Conservation (phyloP, 2,329 filamentous ascomycete genomes). For the Colletotrichum euphorbiae region DNA sequence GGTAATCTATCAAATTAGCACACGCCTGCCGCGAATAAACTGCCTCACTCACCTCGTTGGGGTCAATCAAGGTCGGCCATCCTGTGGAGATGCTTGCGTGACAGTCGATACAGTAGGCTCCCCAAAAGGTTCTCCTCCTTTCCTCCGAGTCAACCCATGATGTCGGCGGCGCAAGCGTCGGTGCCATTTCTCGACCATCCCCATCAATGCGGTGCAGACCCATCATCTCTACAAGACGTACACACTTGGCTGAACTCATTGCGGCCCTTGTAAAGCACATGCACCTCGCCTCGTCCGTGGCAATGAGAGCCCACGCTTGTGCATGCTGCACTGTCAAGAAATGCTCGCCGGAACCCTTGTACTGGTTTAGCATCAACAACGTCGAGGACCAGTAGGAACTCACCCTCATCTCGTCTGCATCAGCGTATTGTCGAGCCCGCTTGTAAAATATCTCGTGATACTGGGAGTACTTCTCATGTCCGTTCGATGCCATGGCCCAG, state of each 20-base stretch:
- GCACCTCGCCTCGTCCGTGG: slow-evolving; percentile 83
- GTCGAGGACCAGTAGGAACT: slow-evolving; percentile 21
- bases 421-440: slow-evolving; percentile 83
- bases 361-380: neutral
- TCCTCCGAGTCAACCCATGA: slow-evolving; percentile 85
- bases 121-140: slow-evolving; percentile 87
- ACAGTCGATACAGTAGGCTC: slow-evolving; percentile 82
- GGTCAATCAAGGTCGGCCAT: slow-evolving; percentile 86
- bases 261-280: slow-evolving; percentile 89
- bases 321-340: slow-evolving; percentile 84
- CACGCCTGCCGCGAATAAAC: neutral
- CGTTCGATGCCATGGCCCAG: slow-evolving; percentile 82
- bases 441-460: slow-evolving; percentile 85
- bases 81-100: slow-evolving; percentile 91
- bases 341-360: slow-evolving; percentile 77
- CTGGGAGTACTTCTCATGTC: slow-evolving; percentile 76
- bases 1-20: slow-evolving; percentile 63
- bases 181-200: slow-evolving; percentile 73
- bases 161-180: slow-evolving; percentile 76
- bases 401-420: slow-evolving; percentile 85
- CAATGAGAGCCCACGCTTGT: slow-evolving; percentile 82
- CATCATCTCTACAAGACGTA: slow-evolving; percentile 84
- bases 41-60: slow-evolving; percentile 64
- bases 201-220: slow-evolving; percentile 83
- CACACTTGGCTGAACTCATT: slow-evolving; percentile 79